A percentile compares a stretch with the other conserved stretches of the same genome.
Evolutionary conservation across 306 rosid genomes (phyloP).

Genomic region (Mucuna pruriens): DNA sequence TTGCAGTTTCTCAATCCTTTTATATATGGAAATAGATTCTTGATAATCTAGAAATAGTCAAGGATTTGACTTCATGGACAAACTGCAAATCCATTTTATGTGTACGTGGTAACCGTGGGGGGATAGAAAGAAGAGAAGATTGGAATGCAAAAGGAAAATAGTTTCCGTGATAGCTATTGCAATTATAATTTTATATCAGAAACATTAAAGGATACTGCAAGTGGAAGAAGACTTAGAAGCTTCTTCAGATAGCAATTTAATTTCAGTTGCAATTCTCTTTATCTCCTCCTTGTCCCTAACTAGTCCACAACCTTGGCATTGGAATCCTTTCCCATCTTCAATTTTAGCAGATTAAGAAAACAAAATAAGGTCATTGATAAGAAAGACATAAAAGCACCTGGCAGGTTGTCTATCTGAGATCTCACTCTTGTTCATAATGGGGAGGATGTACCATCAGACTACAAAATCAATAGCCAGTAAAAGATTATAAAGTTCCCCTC

Average conservation of each 20-base stretch:
- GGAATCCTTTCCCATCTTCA: slow-evolving; percentile 72
- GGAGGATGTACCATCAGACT: slow-evolving; percentile 24
- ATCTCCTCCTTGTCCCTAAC: slow-evolving; percentile 74
- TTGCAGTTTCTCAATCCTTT: slow-evolving; percentile 71
- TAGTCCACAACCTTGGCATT: slow-evolving; percentile 80
- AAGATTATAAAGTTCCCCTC: slow-evolving; percentile 21
- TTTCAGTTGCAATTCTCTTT: slow-evolving; percentile 59
- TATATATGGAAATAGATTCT: slow-evolving; percentile 55
- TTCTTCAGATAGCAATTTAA: slow-evolving; percentile 65
- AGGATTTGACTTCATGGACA: slow-evolving; percentile 51
- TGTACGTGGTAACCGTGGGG: neutral
- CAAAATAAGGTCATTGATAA: neutral
- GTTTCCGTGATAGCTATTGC: slow-evolving; percentile 24
- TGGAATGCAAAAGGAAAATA: slow-evolving; percentile 22
- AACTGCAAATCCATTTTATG: slow-evolving; percentile 24
- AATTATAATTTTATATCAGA: slow-evolving; percentile 33
- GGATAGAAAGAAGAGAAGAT: slow-evolving; percentile 11
- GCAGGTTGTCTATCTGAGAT: slow-evolving; percentile 14
- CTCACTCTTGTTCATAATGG: slow-evolving; percentile 28
- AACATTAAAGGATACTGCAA: slow-evolving; percentile 69
- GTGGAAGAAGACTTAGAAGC: slow-evolving; percentile 48
- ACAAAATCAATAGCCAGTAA: slow-evolving; percentile 24
- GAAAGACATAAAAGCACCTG: slow-evolving; percentile 33
- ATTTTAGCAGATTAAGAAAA: slow-evolving; percentile 23
- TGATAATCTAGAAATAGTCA: slow-evolving; percentile 64